These are phyloP conservation scores for Harrya chromipes DNA, from an alignment of 768 basidiomycete species.

Conservation along the genomic window DNA sequence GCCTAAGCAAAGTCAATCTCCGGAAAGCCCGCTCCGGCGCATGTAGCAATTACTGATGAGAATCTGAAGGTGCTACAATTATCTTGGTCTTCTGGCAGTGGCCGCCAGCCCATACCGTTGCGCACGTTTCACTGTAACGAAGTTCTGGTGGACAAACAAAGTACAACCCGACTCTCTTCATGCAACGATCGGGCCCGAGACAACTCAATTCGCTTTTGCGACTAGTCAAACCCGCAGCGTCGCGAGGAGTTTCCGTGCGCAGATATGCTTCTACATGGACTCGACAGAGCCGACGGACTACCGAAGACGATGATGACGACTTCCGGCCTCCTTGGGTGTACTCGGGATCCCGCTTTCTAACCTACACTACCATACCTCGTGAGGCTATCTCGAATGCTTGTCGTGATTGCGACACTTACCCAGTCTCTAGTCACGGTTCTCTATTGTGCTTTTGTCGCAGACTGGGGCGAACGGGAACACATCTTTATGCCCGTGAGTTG, in stretches of 20 bases:
- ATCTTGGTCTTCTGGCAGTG: background rate
- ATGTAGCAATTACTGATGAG: background rate
- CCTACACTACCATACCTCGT: slow-evolving; percentile 58
- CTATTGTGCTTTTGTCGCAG: slow-evolving; percentile 60
- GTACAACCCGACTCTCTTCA: slow-evolving; percentile 1
- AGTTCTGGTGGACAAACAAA: slow-evolving; percentile 4
- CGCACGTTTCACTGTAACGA: background rate
- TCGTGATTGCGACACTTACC: background rate
- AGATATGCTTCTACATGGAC: slow-evolving; percentile 17
- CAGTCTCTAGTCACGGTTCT: slow-evolving; percentile 43
- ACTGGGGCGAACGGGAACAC: slow-evolving; percentile 71
- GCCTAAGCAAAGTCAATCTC: background rate
- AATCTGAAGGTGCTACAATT: background rate
- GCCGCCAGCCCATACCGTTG: no score
- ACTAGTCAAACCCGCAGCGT: slow-evolving; percentile 1
- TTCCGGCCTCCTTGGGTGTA: slow-evolving; percentile 65
- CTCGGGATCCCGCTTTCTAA: slow-evolving; percentile 46
- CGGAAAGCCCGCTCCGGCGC: slow-evolving; percentile 3
- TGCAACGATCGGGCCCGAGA: slow-evolving; percentile 1
- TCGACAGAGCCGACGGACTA: slow-evolving; percentile 2
- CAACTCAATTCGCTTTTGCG: slow-evolving; percentile 7
- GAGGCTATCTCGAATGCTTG: slow-evolving; percentile 14
- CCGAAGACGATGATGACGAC: slow-evolving; percentile 33
- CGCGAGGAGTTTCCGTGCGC: background rate
- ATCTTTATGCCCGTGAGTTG: slow-evolving; percentile 62